Evolutionary conservation across 1,284 basidiomycete species (phyloP).

Genomic region (Leccinum subspadiceum): DNA sequence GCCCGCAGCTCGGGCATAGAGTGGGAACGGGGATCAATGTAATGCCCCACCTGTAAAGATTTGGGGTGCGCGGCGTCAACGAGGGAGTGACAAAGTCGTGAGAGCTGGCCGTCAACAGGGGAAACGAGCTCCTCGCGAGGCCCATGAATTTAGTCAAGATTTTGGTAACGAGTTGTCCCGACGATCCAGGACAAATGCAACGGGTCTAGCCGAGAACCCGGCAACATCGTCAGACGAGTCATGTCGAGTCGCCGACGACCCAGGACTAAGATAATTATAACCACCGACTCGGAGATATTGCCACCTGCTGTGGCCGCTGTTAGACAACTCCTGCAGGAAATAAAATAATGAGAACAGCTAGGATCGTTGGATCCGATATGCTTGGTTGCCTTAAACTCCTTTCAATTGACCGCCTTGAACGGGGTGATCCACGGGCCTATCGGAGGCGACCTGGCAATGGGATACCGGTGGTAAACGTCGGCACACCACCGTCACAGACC

Average conservation of each 20-base stretch:
- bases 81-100: neutral
- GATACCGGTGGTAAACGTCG: constrained; percentile 5
- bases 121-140: neutral
- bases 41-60: too few relatives aligned
- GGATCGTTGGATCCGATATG: neutral
- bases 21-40: too few relatives aligned
- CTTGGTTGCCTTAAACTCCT: neutral
- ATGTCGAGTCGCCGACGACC: neutral
- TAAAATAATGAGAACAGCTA: neutral
- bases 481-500: constrained; percentile 2
- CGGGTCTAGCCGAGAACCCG: neutral
- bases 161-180: neutral
- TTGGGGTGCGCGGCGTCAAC: neutral
- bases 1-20: too few relatives aligned
- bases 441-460: neutral
- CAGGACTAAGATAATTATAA: neutral
- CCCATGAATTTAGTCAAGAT: neutral
- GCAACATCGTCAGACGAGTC: neutral
- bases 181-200: neutral
- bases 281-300: neutral
- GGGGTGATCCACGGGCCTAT: neutral
- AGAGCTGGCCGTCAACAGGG: neutral
- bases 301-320: neutral
- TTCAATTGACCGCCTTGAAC: neutral
- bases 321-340: neutral